Evolutionary conservation across 2,329 filamentous ascomycete species (phyloP).

Genomic region (Trichoderma koningiopsis): DNA sequence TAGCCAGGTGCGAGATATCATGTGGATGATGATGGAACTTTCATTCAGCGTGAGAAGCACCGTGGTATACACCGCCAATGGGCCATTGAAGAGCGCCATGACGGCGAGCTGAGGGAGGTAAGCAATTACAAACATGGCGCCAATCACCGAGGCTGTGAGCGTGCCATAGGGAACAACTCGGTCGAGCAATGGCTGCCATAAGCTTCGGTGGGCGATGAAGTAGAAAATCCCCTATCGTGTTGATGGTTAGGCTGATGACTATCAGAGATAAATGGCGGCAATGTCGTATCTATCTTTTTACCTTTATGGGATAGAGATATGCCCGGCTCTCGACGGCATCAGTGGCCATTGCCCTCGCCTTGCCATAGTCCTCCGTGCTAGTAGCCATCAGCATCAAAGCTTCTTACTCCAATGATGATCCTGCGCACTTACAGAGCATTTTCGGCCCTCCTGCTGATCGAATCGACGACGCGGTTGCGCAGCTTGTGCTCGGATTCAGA

Average conservation of each 20-base stretch:
- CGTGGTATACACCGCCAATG: constrained; percentile 73
- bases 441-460: constrained; percentile 50
- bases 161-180: constrained; percentile 63
- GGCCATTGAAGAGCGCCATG: constrained; percentile 82
- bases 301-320: constrained; percentile 84
- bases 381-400: not conserved
- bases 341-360: constrained; percentile 62
- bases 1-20: constrained; percentile 68
- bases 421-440: constrained; percentile 49
- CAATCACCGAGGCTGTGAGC: constrained; percentile 72
- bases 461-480: constrained; percentile 41
- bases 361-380: constrained; percentile 70
- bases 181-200: constrained; percentile 62
- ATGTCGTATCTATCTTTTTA: constrained; percentile 32
- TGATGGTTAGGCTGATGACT: not conserved
- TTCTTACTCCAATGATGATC: not conserved
- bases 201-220: constrained; percentile 55
- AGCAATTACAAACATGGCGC: constrained; percentile 83
- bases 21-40: constrained; percentile 59
- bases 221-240: constrained; percentile 59
- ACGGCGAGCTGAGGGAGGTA: constrained; percentile 84
- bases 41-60: constrained; percentile 67
- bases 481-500: constrained; percentile 28
- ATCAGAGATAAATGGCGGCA: not conserved
- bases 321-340: constrained; percentile 75